Conservation (phyloP, 441 rosid species). For the Manihot esculenta region DNA sequence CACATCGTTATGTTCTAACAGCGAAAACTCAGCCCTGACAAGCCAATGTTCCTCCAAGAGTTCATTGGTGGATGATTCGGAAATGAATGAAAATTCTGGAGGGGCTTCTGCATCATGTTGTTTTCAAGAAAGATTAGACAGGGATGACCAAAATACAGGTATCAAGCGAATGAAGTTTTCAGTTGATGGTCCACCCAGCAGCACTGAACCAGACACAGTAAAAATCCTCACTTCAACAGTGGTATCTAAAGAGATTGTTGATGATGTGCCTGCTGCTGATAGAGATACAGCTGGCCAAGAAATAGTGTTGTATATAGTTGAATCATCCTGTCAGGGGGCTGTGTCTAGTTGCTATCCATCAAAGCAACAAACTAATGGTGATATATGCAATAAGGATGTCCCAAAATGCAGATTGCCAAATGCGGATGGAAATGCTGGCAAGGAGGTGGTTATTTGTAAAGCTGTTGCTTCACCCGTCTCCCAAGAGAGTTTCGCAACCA, state of each 20-base stretch:
- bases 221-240: slow-evolving; percentile 28
- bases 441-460: slow-evolving; percentile 42
- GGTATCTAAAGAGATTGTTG: slow-evolving; percentile 22
- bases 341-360: slow-evolving; percentile 55
- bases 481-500: slow-evolving; percentile 69
- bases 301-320: slow-evolving; percentile 53
- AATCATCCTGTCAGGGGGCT: slow-evolving; percentile 60
- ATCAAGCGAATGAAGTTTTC: slow-evolving; percentile 54
- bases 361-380: slow-evolving; percentile 40
- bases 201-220: slow-evolving; percentile 27
- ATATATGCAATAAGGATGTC: slow-evolving; percentile 32
- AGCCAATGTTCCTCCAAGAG: slow-evolving; percentile 46
- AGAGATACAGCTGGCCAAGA: slow-evolving; percentile 31
- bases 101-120: slow-evolving; percentile 34
- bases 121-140: slow-evolving; percentile 40
- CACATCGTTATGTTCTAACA: slow-evolving; percentile 48
- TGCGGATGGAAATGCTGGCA: slow-evolving; percentile 37
- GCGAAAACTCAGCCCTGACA: slow-evolving; percentile 61
- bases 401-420: slow-evolving; percentile 35
- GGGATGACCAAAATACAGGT: slow-evolving; percentile 34
- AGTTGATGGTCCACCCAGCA: slow-evolving; percentile 28
- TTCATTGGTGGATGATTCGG: slow-evolving; percentile 36
- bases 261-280: slow-evolving; percentile 28
- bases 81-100: slow-evolving; percentile 31
- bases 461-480: slow-evolving; percentile 76